Conservation (phyloP, 2,329 filamentous ascomycete genomes). For the Penicillium rolfsii region DNA sequence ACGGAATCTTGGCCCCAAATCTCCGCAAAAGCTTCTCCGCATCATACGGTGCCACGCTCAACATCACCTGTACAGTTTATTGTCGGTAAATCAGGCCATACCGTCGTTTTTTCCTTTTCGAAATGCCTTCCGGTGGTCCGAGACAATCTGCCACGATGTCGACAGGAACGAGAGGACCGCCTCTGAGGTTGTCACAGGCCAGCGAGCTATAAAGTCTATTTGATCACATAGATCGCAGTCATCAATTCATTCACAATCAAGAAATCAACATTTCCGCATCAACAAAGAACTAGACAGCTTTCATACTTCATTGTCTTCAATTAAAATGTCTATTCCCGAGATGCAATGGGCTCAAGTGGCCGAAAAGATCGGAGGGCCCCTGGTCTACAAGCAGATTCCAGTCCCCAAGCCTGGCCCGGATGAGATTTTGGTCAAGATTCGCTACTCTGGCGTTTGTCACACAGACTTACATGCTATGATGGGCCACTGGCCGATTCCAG, state of each 20-base stretch:
- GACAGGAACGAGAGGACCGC: not conserved
- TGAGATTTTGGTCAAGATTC: conserved; percentile 89
- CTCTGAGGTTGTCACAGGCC: too few relatives aligned
- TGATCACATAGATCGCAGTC: not conserved
- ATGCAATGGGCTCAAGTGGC: conserved; percentile 92
- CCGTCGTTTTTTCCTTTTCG: not conserved
- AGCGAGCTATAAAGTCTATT: conserved; percentile 13
- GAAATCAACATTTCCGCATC: not conserved
- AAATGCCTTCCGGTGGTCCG: conserved; percentile 12
- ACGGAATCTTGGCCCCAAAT: conserved; percentile 8
- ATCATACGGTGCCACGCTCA: not conserved
- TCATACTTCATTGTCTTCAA: not conserved
- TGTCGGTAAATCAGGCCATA: not conserved
- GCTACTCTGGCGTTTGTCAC: conserved; percentile 88
- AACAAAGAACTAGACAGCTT: conserved; percentile 7
- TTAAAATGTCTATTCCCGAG: conserved; percentile 61
- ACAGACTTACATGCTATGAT: conserved; percentile 80
- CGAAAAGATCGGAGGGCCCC: conserved; percentile 75
- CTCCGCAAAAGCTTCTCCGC: conserved; percentile 20
- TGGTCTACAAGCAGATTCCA: conserved; percentile 62
- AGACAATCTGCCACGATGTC: conserved; percentile 1
- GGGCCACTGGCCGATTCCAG: conserved; percentile 82
- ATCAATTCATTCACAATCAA: not conserved
- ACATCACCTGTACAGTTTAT: not conserved
- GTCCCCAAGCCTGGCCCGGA: conserved; percentile 80